Conservation (phyloP, 192 early-diverging fungal species). For the Podila epigama region DNA sequence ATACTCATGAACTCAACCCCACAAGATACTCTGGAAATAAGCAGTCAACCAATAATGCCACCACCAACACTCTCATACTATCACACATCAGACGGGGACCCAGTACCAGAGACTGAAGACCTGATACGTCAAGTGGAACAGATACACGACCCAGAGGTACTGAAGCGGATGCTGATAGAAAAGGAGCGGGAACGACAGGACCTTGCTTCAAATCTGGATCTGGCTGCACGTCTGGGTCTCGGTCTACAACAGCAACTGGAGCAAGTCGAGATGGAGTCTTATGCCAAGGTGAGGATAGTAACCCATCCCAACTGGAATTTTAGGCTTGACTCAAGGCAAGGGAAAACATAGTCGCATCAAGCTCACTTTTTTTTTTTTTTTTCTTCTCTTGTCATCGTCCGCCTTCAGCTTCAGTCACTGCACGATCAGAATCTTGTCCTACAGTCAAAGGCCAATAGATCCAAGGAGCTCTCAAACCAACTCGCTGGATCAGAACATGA, state of each 20-base stretch:
- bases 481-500: slow-evolving; percentile 44
- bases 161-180: slow-evolving; percentile 58
- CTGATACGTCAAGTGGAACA: slow-evolving; percentile 47
- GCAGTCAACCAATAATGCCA: background rate
- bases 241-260: slow-evolving; percentile 63
- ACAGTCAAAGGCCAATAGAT: slow-evolving; percentile 35
- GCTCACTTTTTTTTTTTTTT: background rate
- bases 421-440: slow-evolving; percentile 50
- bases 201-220: slow-evolving; percentile 60
- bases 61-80: background rate
- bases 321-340: background rate
- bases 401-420: slow-evolving; percentile 30
- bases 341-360: background rate
- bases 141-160: slow-evolving; percentile 53
- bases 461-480: slow-evolving; percentile 47
- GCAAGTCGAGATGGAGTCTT: slow-evolving; percentile 42
- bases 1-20: too few species aligned
- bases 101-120: slow-evolving; percentile 17
- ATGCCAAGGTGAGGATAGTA: slow-evolving; percentile 31
- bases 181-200: slow-evolving; percentile 64
- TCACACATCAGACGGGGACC: slow-evolving; percentile 20
- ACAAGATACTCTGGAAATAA: too few species aligned
- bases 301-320: background rate
- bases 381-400: background rate
- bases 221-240: slow-evolving; percentile 67